Evolutionary conservation across 2,329 filamentous ascomycete species (phyloP).

Genomic region (Claviceps monticola): DNA sequence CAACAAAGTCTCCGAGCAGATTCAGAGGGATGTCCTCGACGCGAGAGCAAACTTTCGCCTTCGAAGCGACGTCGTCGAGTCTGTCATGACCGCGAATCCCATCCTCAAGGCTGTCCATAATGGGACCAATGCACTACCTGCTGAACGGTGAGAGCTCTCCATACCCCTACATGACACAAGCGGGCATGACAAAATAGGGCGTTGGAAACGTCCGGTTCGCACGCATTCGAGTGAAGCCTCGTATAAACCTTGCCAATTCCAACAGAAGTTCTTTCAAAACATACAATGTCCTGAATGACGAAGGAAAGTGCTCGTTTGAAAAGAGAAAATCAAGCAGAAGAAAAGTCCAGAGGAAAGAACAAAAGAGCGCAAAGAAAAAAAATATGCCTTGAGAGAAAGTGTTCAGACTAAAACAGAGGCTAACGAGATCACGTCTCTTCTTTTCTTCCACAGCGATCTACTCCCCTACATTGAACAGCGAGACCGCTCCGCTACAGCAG

Average conservation of each 20-base stretch:
- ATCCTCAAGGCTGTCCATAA: conserved; percentile 65
- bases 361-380: no score
- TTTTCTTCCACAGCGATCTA: conserved; percentile 41
- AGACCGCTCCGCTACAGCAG: conserved; percentile 49
- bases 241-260: no score
- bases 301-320: background rate
- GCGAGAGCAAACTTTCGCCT: conserved; percentile 57
- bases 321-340: no score
- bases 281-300: no score
- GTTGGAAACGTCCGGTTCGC: no score
- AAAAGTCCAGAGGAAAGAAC: no score
- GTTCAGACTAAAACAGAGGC: background rate
- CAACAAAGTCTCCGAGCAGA: conserved; percentile 37
- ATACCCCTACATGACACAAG: background rate
- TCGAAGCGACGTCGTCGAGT: conserved; percentile 53
- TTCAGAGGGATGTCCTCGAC: conserved; percentile 54
- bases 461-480: conserved; percentile 51
- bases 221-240: no score
- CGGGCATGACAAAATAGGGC: no score
- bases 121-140: conserved; percentile 45
- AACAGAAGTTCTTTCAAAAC: no score
- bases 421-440: background rate
- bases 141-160: conserved; percentile 46
- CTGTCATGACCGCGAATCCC: conserved; percentile 58
- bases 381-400: background rate